A percentile compares a stretch with the other conserved stretches of the same genome.
These are phyloP conservation scores for Nigrograna mackinnonii DNA, from an alignment of 2,329 filamentous ascomycete genomes.

Conservation along the genomic window DNA sequence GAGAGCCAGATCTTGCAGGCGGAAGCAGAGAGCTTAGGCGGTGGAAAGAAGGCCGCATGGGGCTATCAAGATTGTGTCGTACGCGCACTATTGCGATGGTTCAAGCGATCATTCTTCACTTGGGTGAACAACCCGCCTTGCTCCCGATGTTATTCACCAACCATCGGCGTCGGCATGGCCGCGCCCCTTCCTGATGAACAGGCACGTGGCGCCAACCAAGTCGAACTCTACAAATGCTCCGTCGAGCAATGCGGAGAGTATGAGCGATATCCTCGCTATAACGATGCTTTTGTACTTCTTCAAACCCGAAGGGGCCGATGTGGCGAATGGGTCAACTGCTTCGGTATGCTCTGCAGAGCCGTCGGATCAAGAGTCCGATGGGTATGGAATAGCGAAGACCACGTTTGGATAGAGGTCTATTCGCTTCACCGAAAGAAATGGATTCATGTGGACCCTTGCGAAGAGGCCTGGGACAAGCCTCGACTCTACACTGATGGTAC, in stretches of 20 bases:
- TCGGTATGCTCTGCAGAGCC: constrained; percentile 95
- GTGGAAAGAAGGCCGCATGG: constrained; percentile 82
- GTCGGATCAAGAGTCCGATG: constrained; percentile 89
- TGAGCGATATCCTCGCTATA: constrained; percentile 92
- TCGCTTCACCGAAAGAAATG: constrained; percentile 91
- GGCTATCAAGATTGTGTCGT: constrained; percentile 98
- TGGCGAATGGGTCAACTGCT: constrained; percentile 98
- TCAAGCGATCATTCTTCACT: constrained; percentile 90
- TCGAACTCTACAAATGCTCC: constrained; percentile 90
- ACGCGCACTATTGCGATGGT: constrained; percentile 89
- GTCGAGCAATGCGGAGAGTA: constrained; percentile 73
- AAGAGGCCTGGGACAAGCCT: constrained; percentile 94
- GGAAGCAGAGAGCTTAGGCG: constrained; percentile 84
- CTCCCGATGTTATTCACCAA: constrained; percentile 78
- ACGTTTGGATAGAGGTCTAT: constrained; percentile 98
- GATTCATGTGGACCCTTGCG: constrained; percentile 96
- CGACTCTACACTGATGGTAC: constrained; percentile 83
- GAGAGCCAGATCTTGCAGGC: constrained; percentile 86
- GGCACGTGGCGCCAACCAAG: constrained; percentile 81
- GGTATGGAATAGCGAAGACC: constrained; percentile 98
- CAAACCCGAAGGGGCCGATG: constrained; percentile 84
- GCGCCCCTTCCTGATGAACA: constrained; percentile 86
- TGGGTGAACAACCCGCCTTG: constrained; percentile 97
- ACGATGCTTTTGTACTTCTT: constrained; percentile 89
- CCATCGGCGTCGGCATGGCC: constrained; percentile 80